Conservation (phyloP, 352 stramenopile genomes). For the Pelagophyceae sp. region DNA sequence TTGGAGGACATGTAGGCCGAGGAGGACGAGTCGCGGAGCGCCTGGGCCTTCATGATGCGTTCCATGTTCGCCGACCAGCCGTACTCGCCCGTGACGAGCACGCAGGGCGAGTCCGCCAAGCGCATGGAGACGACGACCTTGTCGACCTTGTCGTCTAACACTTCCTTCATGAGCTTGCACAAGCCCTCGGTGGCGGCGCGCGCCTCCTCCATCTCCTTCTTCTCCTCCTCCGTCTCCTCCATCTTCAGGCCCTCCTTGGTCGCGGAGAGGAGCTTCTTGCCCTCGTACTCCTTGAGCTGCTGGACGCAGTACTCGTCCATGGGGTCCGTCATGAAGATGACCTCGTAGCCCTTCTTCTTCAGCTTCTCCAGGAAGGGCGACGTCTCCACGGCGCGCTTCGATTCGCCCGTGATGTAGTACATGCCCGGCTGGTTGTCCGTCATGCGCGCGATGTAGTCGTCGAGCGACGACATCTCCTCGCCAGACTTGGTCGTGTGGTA, state of each 20-base stretch:
- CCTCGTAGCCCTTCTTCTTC: slow-evolving; percentile 99
- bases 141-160: slow-evolving; percentile 99
- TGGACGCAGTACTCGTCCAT: slow-evolving; percentile 99
- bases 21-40: slow-evolving; percentile 90
- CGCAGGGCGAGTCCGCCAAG: slow-evolving; percentile 95
- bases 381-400: slow-evolving; percentile 96
- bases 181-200: slow-evolving; percentile 92
- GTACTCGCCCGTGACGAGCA: slow-evolving; percentile 98
- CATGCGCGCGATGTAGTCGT: slow-evolving; percentile 98
- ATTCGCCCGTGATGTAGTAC: slow-evolving; percentile 99
- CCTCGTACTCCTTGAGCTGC: slow-evolving; percentile 99
- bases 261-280: slow-evolving; percentile 98
- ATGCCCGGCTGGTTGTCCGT: slow-evolving; percentile 90
- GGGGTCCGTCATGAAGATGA: slow-evolving; percentile 97
- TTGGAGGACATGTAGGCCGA: slow-evolving; percentile 98
- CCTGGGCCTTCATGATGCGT: slow-evolving; percentile 99
- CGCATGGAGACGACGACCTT: slow-evolving; percentile 98
- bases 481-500: slow-evolving; percentile 98
- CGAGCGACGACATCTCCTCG: slow-evolving; percentile 88
- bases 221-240: slow-evolving; percentile 89
- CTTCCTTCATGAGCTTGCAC: slow-evolving; percentile 99
- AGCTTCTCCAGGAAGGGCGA: slow-evolving; percentile 99
- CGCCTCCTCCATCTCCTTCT: slow-evolving; percentile 96
- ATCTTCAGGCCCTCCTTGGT: slow-evolving; percentile 93
- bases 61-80: slow-evolving; percentile 99